Evolutionary conservation across 768 basidiomycete genomes (phyloP), one percentile per base, ranked within the genome.

Genomic region (Leccinum disarticulatum): DNA sequence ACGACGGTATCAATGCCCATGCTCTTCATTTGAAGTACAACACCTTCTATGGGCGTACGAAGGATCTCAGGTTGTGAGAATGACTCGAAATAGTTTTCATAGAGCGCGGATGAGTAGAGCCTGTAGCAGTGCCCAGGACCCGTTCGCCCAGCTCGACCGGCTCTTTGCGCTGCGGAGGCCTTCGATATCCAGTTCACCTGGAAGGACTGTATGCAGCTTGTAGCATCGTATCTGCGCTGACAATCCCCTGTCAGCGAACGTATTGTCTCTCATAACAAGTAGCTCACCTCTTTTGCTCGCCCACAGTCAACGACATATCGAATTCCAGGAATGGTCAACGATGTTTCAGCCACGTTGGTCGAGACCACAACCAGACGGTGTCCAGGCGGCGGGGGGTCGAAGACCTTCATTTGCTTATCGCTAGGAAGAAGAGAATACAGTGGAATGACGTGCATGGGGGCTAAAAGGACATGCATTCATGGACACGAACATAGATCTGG

Each of bases 121-220:
- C 97, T 86, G 72, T 98, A 98, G 74, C 97, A 98, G 74, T 98
- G 97, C 28, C 97, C 97, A 14, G 97, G 96, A 4, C 97, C 96
- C 14, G 94, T 98, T 61, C 97, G 93, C 11, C 97, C 97, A 0
- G 97, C 97, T 69, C 97, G 90, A 70, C 97, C 97, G 4, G 97
- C 88, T 60, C 97, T 83, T 70, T 99, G 97, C 1, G 91, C 83
- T 0, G 95, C 94, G 3, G 95, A 95, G 2, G 96, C 94, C 71
- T 98, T 98, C 15, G 94, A 94, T 62, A 90, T 87, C 96, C 95
- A 99, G 56, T 84, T 85, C 48, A 99, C 84, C 70, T 90, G 87
- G 77, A 96, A 98, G 8, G 93, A 82, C 75, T 98, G 95, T 25
- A 99, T 90, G 25, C 93, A 90, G 61, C 81, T 92, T 9, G 79